Evolutionary conservation across 345 rosid genomes (phyloP), one percentile per base, ranked within the genome.

Genomic region (Bruguiera parviflora): DNA sequence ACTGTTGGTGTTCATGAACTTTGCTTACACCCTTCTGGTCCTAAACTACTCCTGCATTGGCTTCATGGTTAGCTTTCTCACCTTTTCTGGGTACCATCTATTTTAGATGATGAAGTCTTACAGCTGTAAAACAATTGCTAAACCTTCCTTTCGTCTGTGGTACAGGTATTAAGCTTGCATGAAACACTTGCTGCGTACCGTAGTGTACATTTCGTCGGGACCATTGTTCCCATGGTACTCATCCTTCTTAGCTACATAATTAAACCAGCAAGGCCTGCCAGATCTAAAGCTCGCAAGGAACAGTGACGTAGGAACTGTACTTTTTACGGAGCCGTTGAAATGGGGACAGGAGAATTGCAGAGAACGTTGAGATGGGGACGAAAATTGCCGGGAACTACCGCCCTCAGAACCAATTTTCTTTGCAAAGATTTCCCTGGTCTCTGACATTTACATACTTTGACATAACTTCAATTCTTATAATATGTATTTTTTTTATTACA

Each of bases 41-140:
- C 83, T 92, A 64, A 95, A 85, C 74, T 95, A 88, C 79, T 92
- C 99, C 0, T 73, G 75, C 19, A 87, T 95, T n/a, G 97, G 99
- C 67, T 95, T 95, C 81, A 87, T 89, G 97, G 99, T 94, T 73
- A 77, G 84, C 61, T 52, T 64, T 64, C 68, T 57, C 64, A 58
- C 27, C 35, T 61, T 63, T 35, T 31, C 1, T 58, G 22, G 39
- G 24, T 46, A 31, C 2, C 21, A 57, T 5, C 19, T 43, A n/a
- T 39, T 28, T 68, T 2, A 27, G 69, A 61, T 53, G 8, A 24
- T n/a, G 69, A 61, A 46, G 27, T 37, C 53, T 55, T 9, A 8
- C 51, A 52, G 55, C 47, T 53, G 27, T 15, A 20, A 7, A 63
- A 56, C 13, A 56, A 5, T 16, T 67, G 62, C 65, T 69, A 64